These are phyloP conservation scores for Beta lomatogona DNA, from an alignment of 179 eudicot species.

Conservation along the genomic window DNA sequence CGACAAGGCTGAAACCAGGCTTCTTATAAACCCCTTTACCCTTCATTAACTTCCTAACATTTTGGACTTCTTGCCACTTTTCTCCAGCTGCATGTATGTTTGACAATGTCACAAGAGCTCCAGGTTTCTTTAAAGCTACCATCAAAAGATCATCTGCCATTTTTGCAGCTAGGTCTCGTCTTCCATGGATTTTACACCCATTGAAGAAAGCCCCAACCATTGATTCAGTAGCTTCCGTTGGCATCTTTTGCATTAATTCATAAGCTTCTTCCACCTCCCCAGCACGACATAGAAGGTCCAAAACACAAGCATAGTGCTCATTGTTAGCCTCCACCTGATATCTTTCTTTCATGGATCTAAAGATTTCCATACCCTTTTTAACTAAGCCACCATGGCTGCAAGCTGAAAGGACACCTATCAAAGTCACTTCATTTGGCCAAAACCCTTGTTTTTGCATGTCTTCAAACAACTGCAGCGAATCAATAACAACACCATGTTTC, in stretches of 20 bases:
- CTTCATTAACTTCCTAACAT: slow-evolving; percentile 62
- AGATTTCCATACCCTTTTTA: slow-evolving; percentile 61
- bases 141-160: slow-evolving; percentile 33
- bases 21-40: slow-evolving; percentile 41
- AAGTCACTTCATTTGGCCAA: slow-evolving; percentile 56
- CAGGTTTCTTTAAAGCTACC: slow-evolving; percentile 47
- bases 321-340: slow-evolving; percentile 41
- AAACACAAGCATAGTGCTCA: slow-evolving; percentile 67
- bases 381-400: slow-evolving; percentile 71
- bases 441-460: slow-evolving; percentile 49
- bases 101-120: slow-evolving; percentile 54
- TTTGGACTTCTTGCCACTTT: slow-evolving; percentile 57
- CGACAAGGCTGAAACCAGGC: slow-evolving; percentile 49
- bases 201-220: slow-evolving; percentile 59
- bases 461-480: slow-evolving; percentile 47
- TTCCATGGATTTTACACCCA: slow-evolving; percentile 62
- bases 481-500: slow-evolving; percentile 51
- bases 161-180: slow-evolving; percentile 60
- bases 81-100: slow-evolving; percentile 64
- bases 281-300: slow-evolving; percentile 62
- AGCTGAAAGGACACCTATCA: slow-evolving; percentile 56
- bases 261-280: slow-evolving; percentile 68
- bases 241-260: slow-evolving; percentile 42
- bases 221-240: slow-evolving; percentile 43
- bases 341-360: slow-evolving; percentile 48